Percentiles rank a stretch among this genome's conserved stretches.
Conservation (phyloP, 305 asterid species). For the Fraxinus nigra region DNA sequence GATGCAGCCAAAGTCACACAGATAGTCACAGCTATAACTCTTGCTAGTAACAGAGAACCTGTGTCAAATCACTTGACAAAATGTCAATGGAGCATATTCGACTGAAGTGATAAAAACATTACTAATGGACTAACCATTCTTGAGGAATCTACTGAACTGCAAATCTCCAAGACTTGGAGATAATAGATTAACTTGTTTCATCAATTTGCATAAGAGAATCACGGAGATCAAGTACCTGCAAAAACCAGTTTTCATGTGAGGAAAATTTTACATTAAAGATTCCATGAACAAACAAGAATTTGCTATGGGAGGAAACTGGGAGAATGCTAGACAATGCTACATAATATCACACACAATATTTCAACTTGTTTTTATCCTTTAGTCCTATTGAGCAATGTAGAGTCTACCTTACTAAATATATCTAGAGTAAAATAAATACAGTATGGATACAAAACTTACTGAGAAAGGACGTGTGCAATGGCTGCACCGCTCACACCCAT, state of each 20-base stretch:
- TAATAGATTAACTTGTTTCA: conserved; percentile 53
- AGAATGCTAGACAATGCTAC: neutral
- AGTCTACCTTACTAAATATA: neutral
- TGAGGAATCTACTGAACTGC: conserved; percentile 70
- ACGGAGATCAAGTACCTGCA: conserved; percentile 68
- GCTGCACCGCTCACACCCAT: conserved; percentile 74
- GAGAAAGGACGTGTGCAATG: conserved; percentile 67
- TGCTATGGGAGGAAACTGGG: neutral
- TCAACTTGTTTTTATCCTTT: neutral
- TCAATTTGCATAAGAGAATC: conserved; percentile 61
- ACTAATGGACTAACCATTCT: conserved; percentile 46
- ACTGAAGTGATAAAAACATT: neutral
- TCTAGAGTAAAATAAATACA: neutral
- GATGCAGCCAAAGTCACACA: conserved; percentile 87
- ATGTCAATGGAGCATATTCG: neutral
- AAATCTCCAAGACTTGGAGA: conserved; percentile 56
- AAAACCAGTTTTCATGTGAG: neutral
- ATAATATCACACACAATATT: neutral
- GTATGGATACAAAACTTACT: conserved; percentile 43
- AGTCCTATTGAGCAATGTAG: neutral
- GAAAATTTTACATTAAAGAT: neutral
- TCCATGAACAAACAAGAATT: neutral
- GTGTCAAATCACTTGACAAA: neutral
- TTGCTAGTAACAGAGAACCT: conserved; percentile 66
- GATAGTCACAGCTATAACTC: conserved; percentile 79